Base-by-base conservation (phyloP, 768 basidiomycete species). In the Sarcomyxa edulis region DNA sequence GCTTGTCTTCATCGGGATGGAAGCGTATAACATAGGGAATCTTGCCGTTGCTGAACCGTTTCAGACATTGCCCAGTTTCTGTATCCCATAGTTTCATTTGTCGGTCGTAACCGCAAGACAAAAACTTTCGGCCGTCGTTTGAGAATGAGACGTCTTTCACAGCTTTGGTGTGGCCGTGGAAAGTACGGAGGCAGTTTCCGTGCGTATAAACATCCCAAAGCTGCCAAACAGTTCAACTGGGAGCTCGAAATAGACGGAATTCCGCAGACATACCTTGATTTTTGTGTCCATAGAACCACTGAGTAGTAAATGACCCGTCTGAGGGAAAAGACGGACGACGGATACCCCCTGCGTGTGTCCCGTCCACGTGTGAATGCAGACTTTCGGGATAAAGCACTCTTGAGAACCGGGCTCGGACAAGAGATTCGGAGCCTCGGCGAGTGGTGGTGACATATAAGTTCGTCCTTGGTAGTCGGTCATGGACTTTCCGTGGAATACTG, bases 31-130 rank as follows among this genome's bases (percentile, higher is more conserved):
- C 92, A 57, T 97, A 93, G 8, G 96, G 93, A 14, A 93, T 93
- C 69, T 97, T 97, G 46, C 95, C 96, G 52, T 97, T 98, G 48
- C 87, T 84, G 65, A 98, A 99, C 6, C 94, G 85, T 59, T 97
- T 88, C 44, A 96, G 63, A 64, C 96, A 98, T 65, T 97, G 90
- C 1, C 93, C 95, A 1, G 96, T 98, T 65, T 99, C 96, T 14
- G 96, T 97, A 53, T 99, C 95, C 96, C 96, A 99, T 9, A 97
- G 71, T 62, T 99, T 99, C 82, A 98, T 93, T 57, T 92, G 86
- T 35, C 93, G 85, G 60, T 99, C 96, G 52, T 96, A 98, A 35
- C 79, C 84, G 48, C 94, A 95, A 11, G 89, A 93, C 34, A 99
- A 59, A 68, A 99, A 98, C 47, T 71, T 74, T 24, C 73, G 74